Evolutionary conservation across 2,329 filamentous ascomycete species (phyloP), one percentile per base, ranked within the genome.

Genomic region (Trichoderma sp.): DNA sequence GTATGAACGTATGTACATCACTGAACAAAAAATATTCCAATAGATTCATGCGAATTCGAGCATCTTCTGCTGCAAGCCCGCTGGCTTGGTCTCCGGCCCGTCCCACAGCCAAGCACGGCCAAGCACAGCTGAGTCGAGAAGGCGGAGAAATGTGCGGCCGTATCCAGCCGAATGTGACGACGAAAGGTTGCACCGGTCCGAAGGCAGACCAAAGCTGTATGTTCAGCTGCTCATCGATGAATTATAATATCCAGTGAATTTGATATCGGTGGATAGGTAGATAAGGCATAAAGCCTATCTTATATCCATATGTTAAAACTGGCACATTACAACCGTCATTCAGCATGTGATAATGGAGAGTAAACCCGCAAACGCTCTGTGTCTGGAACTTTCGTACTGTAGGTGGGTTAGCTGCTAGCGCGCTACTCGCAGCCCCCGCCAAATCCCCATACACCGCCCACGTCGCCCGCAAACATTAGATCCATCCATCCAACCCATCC

Each of bases 121-220:
- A 47, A 47, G 43, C n/a, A 21, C n/a, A 21, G 43, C 43, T 51
- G 43, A 51, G n/a, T 51, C 18, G 21, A 28, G 47, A 18, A 43
- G 60, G 47, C 65, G 65, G 65, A 58, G 65, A 68, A 68, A 68
- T 14, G 34, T 58, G 26, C 34, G 28, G 61, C 61, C 61, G 60
- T 63, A n/a, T 21, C 14, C 28, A 60, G 57, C 57, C 30, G 57
- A 34, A 24, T n/a, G 47, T 12, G 43, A 51, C n/a, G n/a, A 43
- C 15, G 7, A 1, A 51, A 3, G n/a, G 43, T 53, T 53, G 14
- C 53, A 8, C 26, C 24, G 24, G 15, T 15, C 53, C 26, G 53
- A 57, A 56, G 14, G 12, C 0, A 15, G 3, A 43, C 15, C 39
- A n/a, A 43, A 43, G 39, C 7, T n/a, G 39, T 1, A 18, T 8